Evolutionary conservation across 371 early-diverging fungal species (phyloP).

Genomic region (Syncephalis fuscata): DNA sequence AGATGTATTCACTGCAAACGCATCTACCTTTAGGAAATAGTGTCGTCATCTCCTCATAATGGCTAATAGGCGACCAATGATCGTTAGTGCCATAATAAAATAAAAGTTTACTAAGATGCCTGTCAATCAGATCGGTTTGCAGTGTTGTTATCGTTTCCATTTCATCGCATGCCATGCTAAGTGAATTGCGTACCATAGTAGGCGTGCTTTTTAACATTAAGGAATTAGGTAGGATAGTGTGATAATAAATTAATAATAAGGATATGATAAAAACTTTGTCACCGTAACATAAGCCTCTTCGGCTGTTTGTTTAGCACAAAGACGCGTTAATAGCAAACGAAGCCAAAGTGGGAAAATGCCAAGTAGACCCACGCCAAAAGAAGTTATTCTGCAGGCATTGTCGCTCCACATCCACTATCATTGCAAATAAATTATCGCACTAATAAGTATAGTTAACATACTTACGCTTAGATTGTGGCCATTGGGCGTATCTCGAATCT

Average conservation of each 20-base stretch:
- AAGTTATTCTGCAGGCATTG: background rate
- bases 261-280: constrained; percentile 9
- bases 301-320: constrained; percentile 8
- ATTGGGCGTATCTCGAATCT: constrained; percentile 57
- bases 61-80: constrained; percentile 57
- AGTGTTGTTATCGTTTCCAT: constrained; percentile 48
- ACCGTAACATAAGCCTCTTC: constrained; percentile 2
- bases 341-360: constrained; percentile 3
- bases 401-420: background rate
- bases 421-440: too few relatives aligned
- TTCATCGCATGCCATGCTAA: constrained; percentile 53
- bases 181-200: constrained; percentile 33
- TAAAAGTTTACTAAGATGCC: constrained; percentile 41
- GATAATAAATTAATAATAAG: constrained; percentile 15
- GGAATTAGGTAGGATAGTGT: constrained; percentile 12
- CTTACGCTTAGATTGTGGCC: constrained; percentile 40
- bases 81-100: constrained; percentile 67
- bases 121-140: constrained; percentile 38
- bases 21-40: constrained; percentile 39
- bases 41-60: constrained; percentile 44
- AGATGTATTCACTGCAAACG: background rate
- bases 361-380: background rate
- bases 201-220: constrained; percentile 22
- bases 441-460: too few relatives aligned
- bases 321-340: constrained; percentile 12